Conservation (phyloP, 345 rosid genomes). For the Pistacia integerrima region DNA sequence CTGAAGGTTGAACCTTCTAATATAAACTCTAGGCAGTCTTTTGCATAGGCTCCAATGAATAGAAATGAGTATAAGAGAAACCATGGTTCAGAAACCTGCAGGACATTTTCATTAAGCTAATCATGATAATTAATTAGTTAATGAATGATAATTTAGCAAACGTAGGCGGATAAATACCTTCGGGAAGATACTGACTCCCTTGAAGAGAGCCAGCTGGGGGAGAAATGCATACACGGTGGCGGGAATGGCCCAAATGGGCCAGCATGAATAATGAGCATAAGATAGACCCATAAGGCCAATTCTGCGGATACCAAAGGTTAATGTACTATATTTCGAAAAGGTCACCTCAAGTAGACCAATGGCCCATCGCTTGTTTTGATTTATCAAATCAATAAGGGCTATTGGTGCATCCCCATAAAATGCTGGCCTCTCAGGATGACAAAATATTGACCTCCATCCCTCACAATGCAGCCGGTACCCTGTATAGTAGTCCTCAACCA, state of each 20-base stretch:
- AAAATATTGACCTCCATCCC: slow-evolving; percentile 68
- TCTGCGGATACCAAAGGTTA: slow-evolving; percentile 43
- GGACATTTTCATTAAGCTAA: not conserved
- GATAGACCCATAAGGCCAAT: slow-evolving; percentile 45
- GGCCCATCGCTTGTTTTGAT: slow-evolving; percentile 70
- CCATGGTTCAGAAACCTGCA: slow-evolving; percentile 61
- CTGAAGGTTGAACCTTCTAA: slow-evolving; percentile 43
- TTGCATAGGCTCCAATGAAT: slow-evolving; percentile 60
- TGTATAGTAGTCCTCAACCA: slow-evolving; percentile 74
- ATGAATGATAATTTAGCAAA: too few species aligned
- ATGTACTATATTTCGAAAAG: slow-evolving; percentile 42
- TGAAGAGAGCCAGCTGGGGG: slow-evolving; percentile 67
- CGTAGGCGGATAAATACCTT: slow-evolving; percentile 29
- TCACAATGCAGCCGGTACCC: slow-evolving; percentile 56
- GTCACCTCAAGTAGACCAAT: slow-evolving; percentile 57
- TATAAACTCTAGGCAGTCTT: slow-evolving; percentile 45
- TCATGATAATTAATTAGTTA: not conserved
- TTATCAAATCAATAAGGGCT: slow-evolving; percentile 42
- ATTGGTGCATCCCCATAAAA: slow-evolving; percentile 66
- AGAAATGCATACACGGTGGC: slow-evolving; percentile 46
- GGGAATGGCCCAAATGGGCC: slow-evolving; percentile 60
- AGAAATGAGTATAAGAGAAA: slow-evolving; percentile 63
- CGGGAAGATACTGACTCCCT: slow-evolving; percentile 52
- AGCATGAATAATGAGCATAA: slow-evolving; percentile 43
- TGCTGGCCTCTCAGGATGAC: slow-evolving; percentile 60